Evolutionary conservation across 2,329 filamentous ascomycete species (phyloP).

Genomic region (Paecilomyces sp.): DNA sequence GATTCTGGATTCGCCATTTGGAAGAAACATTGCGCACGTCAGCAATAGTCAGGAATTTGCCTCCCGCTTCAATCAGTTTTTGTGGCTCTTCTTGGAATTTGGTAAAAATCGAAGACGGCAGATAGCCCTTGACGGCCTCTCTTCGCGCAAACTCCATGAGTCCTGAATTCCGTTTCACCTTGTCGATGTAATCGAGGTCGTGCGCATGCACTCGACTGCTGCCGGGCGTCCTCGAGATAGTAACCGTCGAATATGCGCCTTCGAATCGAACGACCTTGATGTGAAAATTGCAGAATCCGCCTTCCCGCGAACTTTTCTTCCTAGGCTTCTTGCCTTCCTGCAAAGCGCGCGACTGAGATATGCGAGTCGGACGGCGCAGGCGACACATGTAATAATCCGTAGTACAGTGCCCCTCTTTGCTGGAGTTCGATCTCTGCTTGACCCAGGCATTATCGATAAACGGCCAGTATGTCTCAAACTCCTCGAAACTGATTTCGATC

Average conservation of each 20-base stretch:
- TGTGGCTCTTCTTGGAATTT: constrained; percentile 41
- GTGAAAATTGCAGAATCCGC: constrained; percentile 40
- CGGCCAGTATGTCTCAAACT: constrained; percentile 42
- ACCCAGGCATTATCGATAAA: constrained; percentile 47
- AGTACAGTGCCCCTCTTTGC: constrained; percentile 33
- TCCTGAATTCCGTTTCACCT: constrained; percentile 41
- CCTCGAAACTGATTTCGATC: constrained; percentile 38
- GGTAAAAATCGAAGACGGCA: constrained; percentile 43
- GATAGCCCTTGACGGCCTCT: constrained; percentile 40
- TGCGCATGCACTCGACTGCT: constrained; percentile 36
- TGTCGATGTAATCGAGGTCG: constrained; percentile 42
- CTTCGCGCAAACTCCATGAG: constrained; percentile 40
- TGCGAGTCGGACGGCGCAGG: constrained; percentile 33
- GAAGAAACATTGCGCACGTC: constrained; percentile 43
- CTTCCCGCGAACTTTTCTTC: constrained; percentile 38
- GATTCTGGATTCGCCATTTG: constrained; percentile 41
- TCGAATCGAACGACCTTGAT: constrained; percentile 41
- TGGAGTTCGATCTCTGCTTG: constrained; percentile 36
- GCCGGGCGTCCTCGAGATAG: constrained; percentile 34
- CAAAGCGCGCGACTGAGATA: constrained; percentile 32
- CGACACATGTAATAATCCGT: constrained; percentile 44
- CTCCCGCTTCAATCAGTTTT: constrained; percentile 37
- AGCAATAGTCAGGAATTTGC: constrained; percentile 39
- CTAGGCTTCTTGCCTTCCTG: constrained; percentile 40
- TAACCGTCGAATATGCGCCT: constrained; percentile 37